Conservation (phyloP, 345 rosid species). For the Linum usitatissimum region DNA sequence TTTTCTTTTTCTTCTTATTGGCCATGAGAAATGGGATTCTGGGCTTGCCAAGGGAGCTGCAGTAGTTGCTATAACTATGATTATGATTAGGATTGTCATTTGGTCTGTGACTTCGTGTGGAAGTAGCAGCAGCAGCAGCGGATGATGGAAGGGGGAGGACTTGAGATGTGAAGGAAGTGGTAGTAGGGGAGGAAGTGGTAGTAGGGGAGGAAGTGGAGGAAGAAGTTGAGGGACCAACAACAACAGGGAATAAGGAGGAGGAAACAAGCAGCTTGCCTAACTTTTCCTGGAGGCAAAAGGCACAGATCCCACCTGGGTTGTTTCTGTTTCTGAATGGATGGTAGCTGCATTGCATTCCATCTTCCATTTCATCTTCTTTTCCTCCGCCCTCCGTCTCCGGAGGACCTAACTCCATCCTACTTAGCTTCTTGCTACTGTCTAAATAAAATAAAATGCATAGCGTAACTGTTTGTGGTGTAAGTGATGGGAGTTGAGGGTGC, state of each 20-base stretch:
- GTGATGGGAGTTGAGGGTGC: not conserved
- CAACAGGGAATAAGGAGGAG: conserved; percentile 69
- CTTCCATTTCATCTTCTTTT: conserved; percentile 40
- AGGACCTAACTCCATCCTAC: conserved; percentile 19
- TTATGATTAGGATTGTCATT: conserved; percentile 16
- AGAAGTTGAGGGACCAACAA: conserved; percentile 38
- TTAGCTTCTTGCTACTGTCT: not conserved
- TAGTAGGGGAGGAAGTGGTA: conserved; percentile 39
- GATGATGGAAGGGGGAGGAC: conserved; percentile 9
- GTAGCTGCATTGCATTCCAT: conserved; percentile 72
- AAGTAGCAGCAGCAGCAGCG: conserved; percentile 14
- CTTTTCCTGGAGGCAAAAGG: conserved; percentile 93
- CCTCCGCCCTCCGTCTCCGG: conserved; percentile 16
- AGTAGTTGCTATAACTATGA: conserved; percentile 15
- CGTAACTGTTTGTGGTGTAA: not conserved
- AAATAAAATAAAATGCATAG: not conserved
- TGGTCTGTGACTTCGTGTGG: conserved; percentile 12
- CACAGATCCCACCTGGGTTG: conserved; percentile 98
- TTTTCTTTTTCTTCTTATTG: conserved; percentile 65
- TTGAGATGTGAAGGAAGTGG: conserved; percentile 69
- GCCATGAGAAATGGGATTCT: conserved; percentile 57
- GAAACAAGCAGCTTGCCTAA: conserved; percentile 92
- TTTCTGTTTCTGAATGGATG: conserved; percentile 57
- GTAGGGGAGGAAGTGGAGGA: conserved; percentile 43
- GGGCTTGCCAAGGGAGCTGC: conserved; percentile 29